phyloP scores from a whole-genome alignment of 164 flowering plant species.

The Berberis thunbergii region DNA sequence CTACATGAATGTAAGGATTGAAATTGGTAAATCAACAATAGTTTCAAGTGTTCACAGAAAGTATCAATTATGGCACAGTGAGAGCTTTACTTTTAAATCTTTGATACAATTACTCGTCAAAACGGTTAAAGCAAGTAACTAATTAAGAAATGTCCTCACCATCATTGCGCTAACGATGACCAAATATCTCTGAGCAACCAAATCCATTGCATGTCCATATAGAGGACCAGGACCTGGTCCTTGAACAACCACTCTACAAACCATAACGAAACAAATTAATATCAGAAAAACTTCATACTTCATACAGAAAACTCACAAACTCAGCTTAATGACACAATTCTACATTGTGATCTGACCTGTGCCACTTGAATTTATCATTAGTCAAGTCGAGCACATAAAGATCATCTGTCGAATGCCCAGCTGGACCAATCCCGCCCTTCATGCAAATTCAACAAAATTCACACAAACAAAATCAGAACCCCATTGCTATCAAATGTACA shows the following conservation, averaged over 20 bases:
- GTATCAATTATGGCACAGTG: no score
- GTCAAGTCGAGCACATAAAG: conserved; percentile 89
- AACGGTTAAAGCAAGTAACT: background rate
- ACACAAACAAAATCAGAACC: background rate
- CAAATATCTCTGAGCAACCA: conserved; percentile 83
- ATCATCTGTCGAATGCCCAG: conserved; percentile 99
- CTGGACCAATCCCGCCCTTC: conserved; percentile 99
- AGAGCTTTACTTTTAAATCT: no score
- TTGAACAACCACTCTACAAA: conserved; percentile 75
- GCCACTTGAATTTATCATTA: conserved; percentile 93
- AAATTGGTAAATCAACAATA: no score
- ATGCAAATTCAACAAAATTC: conserved; percentile 11
- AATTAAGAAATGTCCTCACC: conserved; percentile 34
- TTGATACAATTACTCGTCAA: no score
- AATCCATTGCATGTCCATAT: conserved; percentile 88
- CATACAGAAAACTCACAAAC: background rate
- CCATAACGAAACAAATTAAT: background rate
- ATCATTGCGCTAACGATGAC: conserved; percentile 83
- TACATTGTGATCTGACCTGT: conserved; percentile 37
- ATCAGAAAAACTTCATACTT: background rate
- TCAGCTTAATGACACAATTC: background rate
- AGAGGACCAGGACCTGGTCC: conserved; percentile 92
- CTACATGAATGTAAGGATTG: no score
- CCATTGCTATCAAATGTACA: background rate
- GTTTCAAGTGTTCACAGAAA: no score